Evolutionary conservation across 345 rosid genomes (phyloP).

Genomic region (Hibiscus tridactylites): DNA sequence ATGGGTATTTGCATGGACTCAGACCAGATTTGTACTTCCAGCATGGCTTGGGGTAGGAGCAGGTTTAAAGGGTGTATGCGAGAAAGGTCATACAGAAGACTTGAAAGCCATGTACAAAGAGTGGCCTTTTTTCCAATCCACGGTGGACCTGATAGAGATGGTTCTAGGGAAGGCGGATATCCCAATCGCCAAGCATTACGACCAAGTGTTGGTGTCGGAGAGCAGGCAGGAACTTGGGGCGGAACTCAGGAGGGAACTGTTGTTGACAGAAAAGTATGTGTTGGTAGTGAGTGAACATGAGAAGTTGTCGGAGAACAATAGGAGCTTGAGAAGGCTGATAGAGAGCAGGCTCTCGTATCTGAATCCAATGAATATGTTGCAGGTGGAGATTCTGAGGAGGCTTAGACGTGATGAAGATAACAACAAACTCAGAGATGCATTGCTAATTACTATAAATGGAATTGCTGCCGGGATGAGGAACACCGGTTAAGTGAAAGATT

Average conservation of each 20-base stretch:
- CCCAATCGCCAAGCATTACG: constrained; percentile 80
- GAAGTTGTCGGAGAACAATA: constrained; percentile 62
- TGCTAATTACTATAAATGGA: constrained; percentile 86
- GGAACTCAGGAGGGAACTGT: constrained; percentile 53
- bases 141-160: constrained; percentile 95
- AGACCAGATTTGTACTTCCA: constrained; percentile 94
- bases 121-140: constrained; percentile 94
- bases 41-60: constrained; percentile 99
- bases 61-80: constrained; percentile 72
- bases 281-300: constrained; percentile 69
- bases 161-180: constrained; percentile 84
- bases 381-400: constrained; percentile 82
- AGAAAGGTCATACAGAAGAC: constrained; percentile 69
- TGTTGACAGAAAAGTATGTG: constrained; percentile 61
- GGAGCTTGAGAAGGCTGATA: constrained; percentile 79
- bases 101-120: constrained; percentile 79
- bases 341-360: constrained; percentile 89
- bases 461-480: constrained; percentile 98
- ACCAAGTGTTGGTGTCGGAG: constrained; percentile 72
- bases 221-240: constrained; percentile 65
- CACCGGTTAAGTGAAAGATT: constrained; percentile 37
- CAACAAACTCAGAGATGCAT: constrained; percentile 76
- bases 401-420: constrained; percentile 80
- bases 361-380: constrained; percentile 84
- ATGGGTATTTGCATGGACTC: constrained; percentile 98